Percentiles rank a stretch among this genome's conserved stretches.
Conservation (phyloP, 495 filamentous ascomycete genomes). For the Annulohypoxylon moriforme region DNA sequence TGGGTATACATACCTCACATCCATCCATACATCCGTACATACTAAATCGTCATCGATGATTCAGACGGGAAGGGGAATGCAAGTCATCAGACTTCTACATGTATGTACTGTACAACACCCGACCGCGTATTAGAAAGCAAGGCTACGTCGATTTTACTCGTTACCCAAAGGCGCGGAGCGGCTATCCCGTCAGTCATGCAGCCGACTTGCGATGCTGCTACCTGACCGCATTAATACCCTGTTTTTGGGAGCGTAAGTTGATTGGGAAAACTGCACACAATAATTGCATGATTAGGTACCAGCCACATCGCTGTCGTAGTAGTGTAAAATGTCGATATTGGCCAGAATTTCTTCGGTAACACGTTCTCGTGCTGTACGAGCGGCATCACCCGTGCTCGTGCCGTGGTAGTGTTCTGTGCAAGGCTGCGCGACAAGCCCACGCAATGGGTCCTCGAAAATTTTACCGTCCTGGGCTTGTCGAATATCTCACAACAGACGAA, state of each 20-base stretch:
- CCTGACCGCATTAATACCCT: constrained; percentile 28
- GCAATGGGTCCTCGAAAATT: constrained; percentile 15
- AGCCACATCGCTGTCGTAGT: constrained; percentile 25
- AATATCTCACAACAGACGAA: constrained; percentile 35
- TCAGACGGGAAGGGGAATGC: constrained; percentile 29
- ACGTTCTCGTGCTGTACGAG: constrained; percentile 35
- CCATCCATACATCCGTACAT: constrained; percentile 1
- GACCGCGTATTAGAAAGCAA: constrained; percentile 15
- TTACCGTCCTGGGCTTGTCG: constrained; percentile 26
- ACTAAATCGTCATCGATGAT: constrained; percentile 30
- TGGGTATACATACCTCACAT: too few relatives aligned
- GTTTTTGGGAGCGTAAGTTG: neutral
- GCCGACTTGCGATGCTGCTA: constrained; percentile 25
- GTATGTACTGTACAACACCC: constrained; percentile 17
- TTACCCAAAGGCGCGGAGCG: constrained; percentile 25
- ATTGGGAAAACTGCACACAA: constrained; percentile 19
- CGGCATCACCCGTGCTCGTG: constrained; percentile 40
- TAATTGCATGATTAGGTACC: constrained; percentile 28
- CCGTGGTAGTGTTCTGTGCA: constrained; percentile 29
- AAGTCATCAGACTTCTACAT: constrained; percentile 36
- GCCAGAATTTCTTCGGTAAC: constrained; percentile 24
- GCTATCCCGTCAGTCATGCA: constrained; percentile 30
- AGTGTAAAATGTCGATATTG: constrained; percentile 10
- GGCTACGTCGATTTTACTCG: constrained; percentile 27
- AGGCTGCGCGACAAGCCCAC: constrained; percentile 34